Conservation (phyloP, 108 stramenopile species). For the Cyclotella sp. region DNA sequence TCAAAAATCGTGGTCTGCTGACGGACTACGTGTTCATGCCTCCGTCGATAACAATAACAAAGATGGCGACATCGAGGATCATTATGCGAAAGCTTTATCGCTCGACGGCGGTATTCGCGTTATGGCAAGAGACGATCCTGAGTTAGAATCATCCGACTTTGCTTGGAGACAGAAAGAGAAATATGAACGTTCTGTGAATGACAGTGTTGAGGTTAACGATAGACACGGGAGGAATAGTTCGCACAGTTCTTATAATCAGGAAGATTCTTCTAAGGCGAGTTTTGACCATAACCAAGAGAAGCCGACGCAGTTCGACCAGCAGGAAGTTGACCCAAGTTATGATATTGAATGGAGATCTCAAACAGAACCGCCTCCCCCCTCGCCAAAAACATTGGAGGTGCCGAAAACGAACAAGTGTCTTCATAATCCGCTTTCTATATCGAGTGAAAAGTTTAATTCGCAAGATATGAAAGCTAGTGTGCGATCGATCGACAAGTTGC, state of each 20-base stretch:
- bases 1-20: not conserved
- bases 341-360: no score
- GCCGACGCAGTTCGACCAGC: no score
- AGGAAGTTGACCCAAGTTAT: no score
- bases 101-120: not conserved
- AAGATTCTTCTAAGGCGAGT: no score
- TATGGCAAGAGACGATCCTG: not conserved
- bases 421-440: not conserved
- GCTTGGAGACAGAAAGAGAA: no score
- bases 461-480: not conserved
- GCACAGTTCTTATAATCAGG: no score
- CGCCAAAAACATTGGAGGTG: not conserved
- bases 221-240: no score
- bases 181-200: no score
- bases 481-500: not conserved
- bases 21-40: slow-evolving; percentile 15
- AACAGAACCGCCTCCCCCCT: not conserved
- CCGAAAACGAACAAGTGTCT: not conserved
- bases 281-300: no score
- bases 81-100: not conserved
- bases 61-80: not conserved
- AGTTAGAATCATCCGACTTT: not conserved
- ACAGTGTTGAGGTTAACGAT: no score
- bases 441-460: not conserved
- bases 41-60: not conserved